Base-by-base conservation (phyloP, 306 rosid species). In the Parietaria judaica region DNA sequence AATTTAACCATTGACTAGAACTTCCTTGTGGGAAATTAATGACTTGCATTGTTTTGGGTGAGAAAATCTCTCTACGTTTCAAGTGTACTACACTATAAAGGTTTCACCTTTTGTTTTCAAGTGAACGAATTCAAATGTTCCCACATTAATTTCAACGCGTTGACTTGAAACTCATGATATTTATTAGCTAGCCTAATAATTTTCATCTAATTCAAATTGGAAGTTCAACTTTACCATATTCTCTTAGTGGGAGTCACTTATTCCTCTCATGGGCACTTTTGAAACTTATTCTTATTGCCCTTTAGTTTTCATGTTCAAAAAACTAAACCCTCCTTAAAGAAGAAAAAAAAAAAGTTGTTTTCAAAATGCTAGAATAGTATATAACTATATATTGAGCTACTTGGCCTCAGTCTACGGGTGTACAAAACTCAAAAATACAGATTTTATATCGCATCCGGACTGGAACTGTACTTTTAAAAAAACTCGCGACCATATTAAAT, bases 1-100 rank as follows among this genome's bases (percentile, higher is more conserved):
- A 41, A 15, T 58, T 60, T 47, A 58, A 15, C 36, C 51, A 15
- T 60, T 60, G 51, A 60, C 51, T 43, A 60, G 9, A 49, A 49
- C 23, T 14, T 14, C 31, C 23, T n/a, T 36, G 7, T 17, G 49
- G 41, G 37, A 60, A 15, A n/a, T 43, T 8, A 43, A 60, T 41
- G 48, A 8, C 34, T 11, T 44, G 6, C 6, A n/a, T n/a, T 37
- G 37, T 8, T 11, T 31, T 23, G 14, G 43, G 11, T 50, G 14
- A 12, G 8, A 35, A 8, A 11, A 4, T 11, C 41, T 13, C 43
- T 55, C 43, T 23, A 23, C 60, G 11, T 34, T 55, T 41, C 45
- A 41, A 41, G 45, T 41, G 45, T 41, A 41, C 45, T 41, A 23
- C 31, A 23, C 31, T 23, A 23, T 23, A 41, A 41, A 41, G 45